phyloP scores from a whole-genome alignment of 1,284 basidiomycete genomes.

The Ceratorhiza oryzae-sativae region DNA sequence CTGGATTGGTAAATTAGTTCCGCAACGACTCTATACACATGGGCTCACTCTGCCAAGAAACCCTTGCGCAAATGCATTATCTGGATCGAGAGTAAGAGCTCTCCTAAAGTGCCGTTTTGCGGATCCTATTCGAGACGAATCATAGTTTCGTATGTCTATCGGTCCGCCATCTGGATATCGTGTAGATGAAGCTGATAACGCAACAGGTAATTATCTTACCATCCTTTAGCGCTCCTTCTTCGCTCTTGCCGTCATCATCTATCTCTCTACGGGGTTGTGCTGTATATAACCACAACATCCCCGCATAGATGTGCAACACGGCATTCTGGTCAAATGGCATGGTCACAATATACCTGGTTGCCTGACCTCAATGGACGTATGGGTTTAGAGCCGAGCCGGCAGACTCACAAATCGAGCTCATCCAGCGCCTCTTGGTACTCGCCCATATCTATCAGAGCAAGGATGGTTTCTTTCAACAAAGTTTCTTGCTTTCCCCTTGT shows the following conservation, averaged over 20 bases:
- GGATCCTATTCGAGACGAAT: constrained; percentile 58
- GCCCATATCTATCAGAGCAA: constrained; percentile 66
- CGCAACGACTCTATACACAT: not conserved
- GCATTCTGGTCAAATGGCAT: constrained; percentile 85
- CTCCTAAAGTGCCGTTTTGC: constrained; percentile 71
- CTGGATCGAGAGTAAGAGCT: constrained; percentile 63
- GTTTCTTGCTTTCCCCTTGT: constrained; percentile 63
- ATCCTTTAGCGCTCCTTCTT: not conserved
- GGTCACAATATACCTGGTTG: constrained; percentile 75
- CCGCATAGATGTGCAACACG: constrained; percentile 81
- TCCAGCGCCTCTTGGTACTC: constrained; percentile 75
- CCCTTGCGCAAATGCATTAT: constrained; percentile 60
- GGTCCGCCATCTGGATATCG: not conserved
- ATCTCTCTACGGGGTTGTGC: constrained; percentile 49
- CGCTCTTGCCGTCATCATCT: not conserved
- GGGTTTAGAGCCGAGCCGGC: not conserved
- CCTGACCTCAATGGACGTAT: not conserved
- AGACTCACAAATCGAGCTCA: constrained; percentile 81
- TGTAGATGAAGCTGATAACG: not conserved
- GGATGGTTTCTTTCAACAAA: constrained; percentile 76
- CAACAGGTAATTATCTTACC: not conserved
- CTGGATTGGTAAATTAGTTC: not conserved
- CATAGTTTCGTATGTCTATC: constrained; percentile 46
- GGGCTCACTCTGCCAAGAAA: constrained; percentile 62
- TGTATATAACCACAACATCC: constrained; percentile 67